Evolutionary conservation across 2,329 filamentous ascomycete species (phyloP), one percentile per base, ranked within the genome.

Genomic region (Fusarium irregulare): DNA sequence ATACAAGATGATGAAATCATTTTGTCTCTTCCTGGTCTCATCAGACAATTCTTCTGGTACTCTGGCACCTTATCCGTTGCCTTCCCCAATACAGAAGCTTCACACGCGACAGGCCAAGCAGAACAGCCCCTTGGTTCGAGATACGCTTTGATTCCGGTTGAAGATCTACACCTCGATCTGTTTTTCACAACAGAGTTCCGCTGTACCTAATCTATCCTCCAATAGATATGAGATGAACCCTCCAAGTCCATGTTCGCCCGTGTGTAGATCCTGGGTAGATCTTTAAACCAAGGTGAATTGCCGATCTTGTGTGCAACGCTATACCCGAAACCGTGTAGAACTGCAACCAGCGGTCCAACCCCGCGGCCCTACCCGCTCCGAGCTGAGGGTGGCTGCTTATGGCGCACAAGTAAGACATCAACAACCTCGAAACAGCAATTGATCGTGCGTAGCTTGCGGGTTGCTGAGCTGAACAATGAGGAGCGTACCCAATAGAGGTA

Each of bases 201-300:
- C 6, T 11, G 34, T 37, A n/a, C 18, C 34, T 37, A 37, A 4
- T 2, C 0, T n/a, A 4, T 6, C 18, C 18, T n/a, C 34, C 34
- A 37, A 37, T n/a, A n/a, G n/a, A n/a, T n/a, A n/a, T n/a, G n/a
- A n/a, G n/a, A n/a, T n/a, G 16, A 34, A 18, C 16, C 4, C 32
- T 34, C 30, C 14, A 16, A 34, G 16, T 34, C 32, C n/a, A n/a
- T n/a, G n/a, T n/a, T n/a, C n/a, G n/a, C 32, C 32, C 14, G 14
- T 9, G 2, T 18, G 32, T 10, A 10, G 32, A 34, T 34, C 32
- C 18, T 1, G 5, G 18, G 4, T 2, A 37, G 10, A 37, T 37
- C 34, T 37, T 37, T 0, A 4, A 37, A 12, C 6, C 34, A 37
- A 12, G 10, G 0, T 2, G 10, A 4, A 37, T 0, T 37, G 34